Percentiles rank a stretch among this genome's conserved stretches.
These are phyloP conservation scores for Citrullus colocynthis DNA, from an alignment of 306 rosid genomes.

Conservation along the genomic window DNA sequence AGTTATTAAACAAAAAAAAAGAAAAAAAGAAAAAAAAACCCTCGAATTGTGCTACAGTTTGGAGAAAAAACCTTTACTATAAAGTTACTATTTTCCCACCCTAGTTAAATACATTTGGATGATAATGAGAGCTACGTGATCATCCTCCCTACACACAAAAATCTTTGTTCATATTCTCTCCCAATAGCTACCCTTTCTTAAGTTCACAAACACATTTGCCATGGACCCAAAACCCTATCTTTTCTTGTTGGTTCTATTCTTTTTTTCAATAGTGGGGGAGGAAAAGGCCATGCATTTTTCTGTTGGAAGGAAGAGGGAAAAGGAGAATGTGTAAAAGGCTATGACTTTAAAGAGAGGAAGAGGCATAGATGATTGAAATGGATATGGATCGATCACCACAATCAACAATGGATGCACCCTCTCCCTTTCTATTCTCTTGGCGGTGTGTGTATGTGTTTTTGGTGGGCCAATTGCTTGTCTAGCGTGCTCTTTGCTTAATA, in stretches of 20 bases:
- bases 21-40: no score
- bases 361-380: neutral
- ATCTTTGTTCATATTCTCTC: no score
- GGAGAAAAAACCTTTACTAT: no score
- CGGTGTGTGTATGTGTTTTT: conserved; percentile 14
- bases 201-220: neutral
- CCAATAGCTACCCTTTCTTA: neutral
- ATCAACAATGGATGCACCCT: neutral
- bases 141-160: no score
- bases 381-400: neutral
- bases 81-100: no score
- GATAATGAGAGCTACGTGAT: no score
- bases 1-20: no score
- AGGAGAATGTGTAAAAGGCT: neutral
- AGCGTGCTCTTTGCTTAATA: conserved; percentile 56
- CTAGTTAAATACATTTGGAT: no score
- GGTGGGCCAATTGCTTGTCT: conserved; percentile 82
- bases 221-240: neutral
- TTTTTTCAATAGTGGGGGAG: neutral
- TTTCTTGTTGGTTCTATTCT: neutral
- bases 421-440: neutral
- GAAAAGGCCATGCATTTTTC: neutral
- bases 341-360: neutral
- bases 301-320: neutral
- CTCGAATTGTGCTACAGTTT: no score